These are phyloP conservation scores for Hypomyces rosellus DNA, from an alignment of 2,329 filamentous ascomycete species.

Conservation along the genomic window DNA sequence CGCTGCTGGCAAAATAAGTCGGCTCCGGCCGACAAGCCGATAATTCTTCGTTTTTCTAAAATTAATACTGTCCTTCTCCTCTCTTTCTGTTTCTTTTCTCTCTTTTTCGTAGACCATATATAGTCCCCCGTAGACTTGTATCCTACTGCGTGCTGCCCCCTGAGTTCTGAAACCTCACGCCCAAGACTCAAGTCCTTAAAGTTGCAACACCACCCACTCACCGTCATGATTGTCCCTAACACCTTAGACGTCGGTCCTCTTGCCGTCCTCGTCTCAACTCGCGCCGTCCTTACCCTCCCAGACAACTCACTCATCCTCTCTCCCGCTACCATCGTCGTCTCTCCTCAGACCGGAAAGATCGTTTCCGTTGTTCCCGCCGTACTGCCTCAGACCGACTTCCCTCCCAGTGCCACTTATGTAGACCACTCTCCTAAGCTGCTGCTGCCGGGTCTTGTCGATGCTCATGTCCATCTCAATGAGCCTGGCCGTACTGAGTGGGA, in stretches of 20 bases:
- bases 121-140: background rate
- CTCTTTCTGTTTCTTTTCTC: background rate
- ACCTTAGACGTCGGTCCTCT: slow-evolving; percentile 35
- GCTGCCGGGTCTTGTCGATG: slow-evolving; percentile 87
- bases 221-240: slow-evolving; percentile 26
- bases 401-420: slow-evolving; percentile 63
- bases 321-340: slow-evolving; percentile 77
- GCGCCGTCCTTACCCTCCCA: slow-evolving; percentile 70
- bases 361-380: slow-evolving; percentile 66
- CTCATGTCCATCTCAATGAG: slow-evolving; percentile 96
- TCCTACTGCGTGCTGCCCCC: slow-evolving; percentile 1
- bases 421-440: slow-evolving; percentile 82
- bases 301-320: slow-evolving; percentile 58
- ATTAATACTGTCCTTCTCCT: background rate
- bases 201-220: background rate
- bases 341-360: slow-evolving; percentile 76
- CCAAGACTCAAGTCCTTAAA: slow-evolving; percentile 1
- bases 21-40: no score
- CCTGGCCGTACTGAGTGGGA: slow-evolving; percentile 98
- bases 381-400: slow-evolving; percentile 70
- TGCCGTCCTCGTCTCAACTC: slow-evolving; percentile 75
- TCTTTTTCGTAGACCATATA: background rate
- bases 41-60: slow-evolving; percentile 2
- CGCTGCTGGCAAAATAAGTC: no score
- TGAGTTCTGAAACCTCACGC: slow-evolving; percentile 2